Evolutionary conservation across 371 early-diverging fungal genomes (phyloP).

Genomic region (Fennellomyces sp.): DNA sequence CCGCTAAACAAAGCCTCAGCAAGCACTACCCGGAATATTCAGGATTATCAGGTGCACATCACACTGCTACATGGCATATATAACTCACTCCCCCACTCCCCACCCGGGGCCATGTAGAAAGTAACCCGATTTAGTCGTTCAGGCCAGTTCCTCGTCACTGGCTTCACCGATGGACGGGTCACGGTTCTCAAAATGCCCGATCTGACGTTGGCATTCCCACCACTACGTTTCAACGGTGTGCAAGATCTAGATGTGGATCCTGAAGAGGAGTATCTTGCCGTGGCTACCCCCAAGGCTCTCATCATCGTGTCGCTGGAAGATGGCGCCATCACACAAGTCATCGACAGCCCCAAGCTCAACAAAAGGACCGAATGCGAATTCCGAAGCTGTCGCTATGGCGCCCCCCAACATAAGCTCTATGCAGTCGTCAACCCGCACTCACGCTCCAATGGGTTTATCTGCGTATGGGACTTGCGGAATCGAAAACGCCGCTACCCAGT

Average conservation of each 20-base stretch:
- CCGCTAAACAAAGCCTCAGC: constrained; percentile 10
- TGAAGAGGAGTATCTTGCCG: constrained; percentile 29
- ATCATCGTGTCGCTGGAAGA: constrained; percentile 52
- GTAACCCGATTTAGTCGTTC: constrained; percentile 52
- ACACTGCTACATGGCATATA: background rate
- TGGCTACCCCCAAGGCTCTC: constrained; percentile 43
- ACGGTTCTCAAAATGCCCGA: constrained; percentile 56
- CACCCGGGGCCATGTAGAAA: constrained; percentile 29
- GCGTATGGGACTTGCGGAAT: constrained; percentile 29
- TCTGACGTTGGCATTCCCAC: constrained; percentile 48
- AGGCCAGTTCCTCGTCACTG: constrained; percentile 60
- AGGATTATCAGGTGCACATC: constrained; percentile 31
- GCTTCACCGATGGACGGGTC: constrained; percentile 65
- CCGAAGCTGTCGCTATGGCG: constrained; percentile 45
- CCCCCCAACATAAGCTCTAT: constrained; percentile 26
- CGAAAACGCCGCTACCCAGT: constrained; percentile 22
- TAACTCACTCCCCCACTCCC: background rate
- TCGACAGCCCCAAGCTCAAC: constrained; percentile 63
- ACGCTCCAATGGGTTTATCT: constrained; percentile 33
- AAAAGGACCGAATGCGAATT: constrained; percentile 48
- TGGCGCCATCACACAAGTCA: constrained; percentile 57
- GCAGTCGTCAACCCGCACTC: constrained; percentile 39
- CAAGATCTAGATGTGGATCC: constrained; percentile 62
- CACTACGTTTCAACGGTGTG: constrained; percentile 55
- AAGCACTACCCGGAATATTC: constrained; percentile 20